Percentiles rank a stretch among this genome's conserved stretches.
Conservation (phyloP, 768 basidiomycete genomes). For the Podaxis carcinomalis region DNA sequence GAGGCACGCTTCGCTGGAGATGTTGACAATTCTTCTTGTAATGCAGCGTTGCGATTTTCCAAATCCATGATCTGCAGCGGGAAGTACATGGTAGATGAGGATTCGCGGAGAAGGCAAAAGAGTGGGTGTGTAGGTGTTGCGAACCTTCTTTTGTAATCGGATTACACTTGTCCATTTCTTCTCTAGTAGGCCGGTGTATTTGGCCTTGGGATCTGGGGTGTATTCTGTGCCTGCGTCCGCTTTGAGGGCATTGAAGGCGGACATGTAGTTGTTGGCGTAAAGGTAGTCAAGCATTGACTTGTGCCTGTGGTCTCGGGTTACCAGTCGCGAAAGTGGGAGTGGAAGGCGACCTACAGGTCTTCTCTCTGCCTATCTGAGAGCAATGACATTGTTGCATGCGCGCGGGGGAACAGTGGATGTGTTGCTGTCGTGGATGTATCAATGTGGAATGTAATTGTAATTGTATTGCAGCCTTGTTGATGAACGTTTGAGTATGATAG, state of each 20-base stretch:
- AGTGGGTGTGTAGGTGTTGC: conserved; percentile 6
- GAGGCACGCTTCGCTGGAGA: conserved; percentile 49
- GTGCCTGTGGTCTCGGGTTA: conserved; percentile 41
- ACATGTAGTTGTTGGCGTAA: conserved; percentile 57
- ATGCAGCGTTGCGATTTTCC: conserved; percentile 75
- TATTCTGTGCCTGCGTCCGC: conserved; percentile 55
- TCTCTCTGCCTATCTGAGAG: conserved; percentile 23
- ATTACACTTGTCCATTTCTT: conserved; percentile 99
- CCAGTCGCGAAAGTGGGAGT: conserved; percentile 10
- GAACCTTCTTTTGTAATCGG: conserved; percentile 89
- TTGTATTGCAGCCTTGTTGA: neutral
- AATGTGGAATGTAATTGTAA: neutral
- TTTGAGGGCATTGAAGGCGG: conserved; percentile 59
- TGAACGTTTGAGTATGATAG: conserved; percentile 8
- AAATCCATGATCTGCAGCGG: conserved; percentile 84
- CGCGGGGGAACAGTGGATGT: neutral
- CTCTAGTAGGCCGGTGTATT: conserved; percentile 83
- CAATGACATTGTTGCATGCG: conserved; percentile 17
- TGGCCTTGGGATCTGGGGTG: conserved; percentile 80
- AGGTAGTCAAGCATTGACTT: conserved; percentile 81
- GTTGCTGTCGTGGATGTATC: neutral
- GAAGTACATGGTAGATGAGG: conserved; percentile 7
- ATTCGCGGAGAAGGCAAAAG: neutral
- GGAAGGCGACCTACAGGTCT: conserved; percentile 19
- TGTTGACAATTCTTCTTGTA: conserved; percentile 65